phyloP scores from a whole-genome alignment of 192 early-diverging fungal genomes.

The Neocallimastix lanati region DNA sequence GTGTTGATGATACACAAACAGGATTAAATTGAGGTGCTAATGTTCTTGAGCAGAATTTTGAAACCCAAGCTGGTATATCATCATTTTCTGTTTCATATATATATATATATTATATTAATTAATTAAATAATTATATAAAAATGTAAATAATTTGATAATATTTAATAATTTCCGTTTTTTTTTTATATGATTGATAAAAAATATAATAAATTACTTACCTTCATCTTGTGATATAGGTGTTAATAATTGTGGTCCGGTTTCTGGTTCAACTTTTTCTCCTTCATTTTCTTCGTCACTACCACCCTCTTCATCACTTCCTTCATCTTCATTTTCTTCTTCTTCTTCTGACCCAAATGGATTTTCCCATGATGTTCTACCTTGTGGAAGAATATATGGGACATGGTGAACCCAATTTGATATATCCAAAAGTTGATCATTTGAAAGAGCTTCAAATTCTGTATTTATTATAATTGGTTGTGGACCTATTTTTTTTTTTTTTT shows the following conservation, averaged over 20 bases:
- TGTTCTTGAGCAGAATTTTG: slow-evolving; percentile 16
- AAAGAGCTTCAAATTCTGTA: slow-evolving; percentile 27
- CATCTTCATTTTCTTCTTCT: slow-evolving; percentile 9
- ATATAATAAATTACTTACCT: slow-evolving; percentile 13
- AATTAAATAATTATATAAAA: too few relatives aligned
- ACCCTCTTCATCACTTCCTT: slow-evolving; percentile 9
- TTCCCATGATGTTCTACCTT: slow-evolving; percentile 33
- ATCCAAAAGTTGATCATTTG: slow-evolving; percentile 22
- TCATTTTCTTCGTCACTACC: slow-evolving; percentile 5
- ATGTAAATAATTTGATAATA: too few relatives aligned
- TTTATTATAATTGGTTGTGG: slow-evolving; percentile 29
- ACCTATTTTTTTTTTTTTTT: too few relatives aligned
- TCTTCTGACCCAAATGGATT: slow-evolving; percentile 16
- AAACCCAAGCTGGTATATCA: slow-evolving; percentile 23
- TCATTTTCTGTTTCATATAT: slow-evolving; percentile 9
- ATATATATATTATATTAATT: too few relatives aligned
- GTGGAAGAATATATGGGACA: slow-evolving; percentile 38
- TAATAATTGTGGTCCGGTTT: slow-evolving; percentile 26
- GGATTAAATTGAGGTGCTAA: slow-evolving; percentile 33
- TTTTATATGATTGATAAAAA: too few relatives aligned
- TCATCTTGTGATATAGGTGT: slow-evolving; percentile 20
- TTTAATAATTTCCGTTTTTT: too few relatives aligned
- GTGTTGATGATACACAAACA: slow-evolving; percentile 20
- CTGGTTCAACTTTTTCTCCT: slow-evolving; percentile 17
- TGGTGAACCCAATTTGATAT: slow-evolving; percentile 41